Conservation (phyloP, 306 rosid genomes). For the Begonia loranthoides region DNA sequence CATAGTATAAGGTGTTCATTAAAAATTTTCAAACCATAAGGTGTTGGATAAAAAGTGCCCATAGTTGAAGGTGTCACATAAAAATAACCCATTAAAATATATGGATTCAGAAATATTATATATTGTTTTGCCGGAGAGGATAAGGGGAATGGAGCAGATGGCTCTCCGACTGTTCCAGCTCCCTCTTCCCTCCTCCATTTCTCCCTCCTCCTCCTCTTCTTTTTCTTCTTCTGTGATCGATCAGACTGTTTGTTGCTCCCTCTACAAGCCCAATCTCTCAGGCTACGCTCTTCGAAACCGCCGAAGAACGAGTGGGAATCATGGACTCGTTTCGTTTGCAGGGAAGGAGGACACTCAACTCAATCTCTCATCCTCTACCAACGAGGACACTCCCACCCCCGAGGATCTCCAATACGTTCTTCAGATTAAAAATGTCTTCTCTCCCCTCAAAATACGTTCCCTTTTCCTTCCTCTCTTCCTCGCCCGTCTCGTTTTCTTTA, state of each 20-base stretch:
- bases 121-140: neutral
- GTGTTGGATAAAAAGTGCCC: no score
- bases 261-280: conserved; percentile 1
- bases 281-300: neutral
- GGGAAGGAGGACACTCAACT: conserved; percentile 17
- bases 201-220: conserved; percentile 4
- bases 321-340: conserved; percentile 6
- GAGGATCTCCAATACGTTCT: conserved; percentile 48
- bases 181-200: conserved; percentile 1
- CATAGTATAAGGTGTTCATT: no score
- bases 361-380: conserved; percentile 19
- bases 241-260: neutral
- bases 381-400: conserved; percentile 20
- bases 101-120: no score
- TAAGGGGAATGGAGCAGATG: conserved; percentile 8
- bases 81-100: no score
- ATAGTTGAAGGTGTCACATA: no score
- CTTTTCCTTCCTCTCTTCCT: neutral
- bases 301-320: conserved; percentile 2
- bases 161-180: conserved; percentile 13
- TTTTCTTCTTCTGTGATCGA: conserved; percentile 8
- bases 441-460: neutral
- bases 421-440: conserved; percentile 53
- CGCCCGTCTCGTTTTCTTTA: neutral
- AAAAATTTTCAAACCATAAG: no score